A percentile compares a stretch with the other conserved stretches of the same genome.
Evolutionary conservation across 169 alveolate species (phyloP).

Genomic region (Perkinsus marinus): DNA sequence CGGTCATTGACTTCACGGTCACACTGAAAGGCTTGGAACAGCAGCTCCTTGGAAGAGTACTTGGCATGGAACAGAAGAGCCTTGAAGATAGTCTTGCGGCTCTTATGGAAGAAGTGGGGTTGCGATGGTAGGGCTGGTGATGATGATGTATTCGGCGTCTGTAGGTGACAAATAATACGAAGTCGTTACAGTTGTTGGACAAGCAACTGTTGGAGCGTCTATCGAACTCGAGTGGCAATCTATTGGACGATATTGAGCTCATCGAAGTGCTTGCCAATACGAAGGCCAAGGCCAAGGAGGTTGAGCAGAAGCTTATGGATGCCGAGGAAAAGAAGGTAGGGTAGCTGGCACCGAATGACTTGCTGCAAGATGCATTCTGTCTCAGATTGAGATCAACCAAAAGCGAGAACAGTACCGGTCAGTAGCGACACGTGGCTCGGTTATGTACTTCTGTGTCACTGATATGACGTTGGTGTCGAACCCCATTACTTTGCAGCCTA

Average conservation of each 20-base stretch:
- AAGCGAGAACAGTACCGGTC: slow-evolving; percentile 86
- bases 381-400: slow-evolving; percentile 66
- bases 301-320: slow-evolving; percentile 66
- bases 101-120: slow-evolving; percentile 60
- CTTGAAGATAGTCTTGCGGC: slow-evolving; percentile 74
- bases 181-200: slow-evolving; percentile 70
- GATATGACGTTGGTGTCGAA: slow-evolving; percentile 72
- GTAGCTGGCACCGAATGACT: neutral
- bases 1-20: slow-evolving; percentile 92
- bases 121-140: neutral
- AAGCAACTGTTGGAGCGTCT: slow-evolving; percentile 78
- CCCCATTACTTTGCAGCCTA: slow-evolving; percentile 18
- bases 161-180: slow-evolving; percentile 67
- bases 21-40: slow-evolving; percentile 86
- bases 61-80: slow-evolving; percentile 79
- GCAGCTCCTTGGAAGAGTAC: slow-evolving; percentile 85
- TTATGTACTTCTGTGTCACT: slow-evolving; percentile 76
- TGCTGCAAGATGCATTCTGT: neutral
- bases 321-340: slow-evolving; percentile 46
- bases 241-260: slow-evolving; percentile 84
- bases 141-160: slow-evolving; percentile 6
- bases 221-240: slow-evolving; percentile 76
- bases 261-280: slow-evolving; percentile 81
- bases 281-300: slow-evolving; percentile 79
- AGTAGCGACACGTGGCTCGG: slow-evolving; percentile 89